Evolutionary conservation across 768 basidiomycete species (phyloP), one percentile per base, ranked within the genome.

Genomic region (Imleria badia): DNA sequence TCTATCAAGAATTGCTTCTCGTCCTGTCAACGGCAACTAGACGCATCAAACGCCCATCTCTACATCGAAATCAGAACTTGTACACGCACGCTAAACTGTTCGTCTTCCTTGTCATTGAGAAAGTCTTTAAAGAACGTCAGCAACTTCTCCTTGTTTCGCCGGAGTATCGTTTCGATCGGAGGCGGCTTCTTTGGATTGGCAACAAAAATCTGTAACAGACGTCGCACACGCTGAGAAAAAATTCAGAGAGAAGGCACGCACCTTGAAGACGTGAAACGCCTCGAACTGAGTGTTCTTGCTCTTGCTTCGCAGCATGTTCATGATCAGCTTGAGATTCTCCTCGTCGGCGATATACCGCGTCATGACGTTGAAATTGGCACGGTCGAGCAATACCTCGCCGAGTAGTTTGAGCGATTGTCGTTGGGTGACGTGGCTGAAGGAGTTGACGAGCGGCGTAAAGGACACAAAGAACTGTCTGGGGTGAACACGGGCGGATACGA

Each of bases 231-330:
- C 15, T 20, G 10, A 26, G 6, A 26, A 15, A 31, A 5, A 13
- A 13, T 14, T 10, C 3, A 29, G 10, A 38, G 6, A 31, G 9
- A 23, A 31, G 19, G 15, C 22, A 65, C 81, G 19, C 50, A 94
- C 96, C 84, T 98, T 99, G 83, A 99, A 99, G 36, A 99, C 97
- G 66, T 99, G 97, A 75, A 99, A 99, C 3, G 97, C 96, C 70
- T 99, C 97, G 53, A 98, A 99, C 71, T 99, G 97, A 43, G 98
- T 98, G 72, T 99, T 99, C 80, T 94, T 92, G 81, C 95, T 98
- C 82, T 95, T 97, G 71, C 98, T 94, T 58, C 95, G 83, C 52
- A 99, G 78, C 52, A 98, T 81, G 72, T 98, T 98, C 97, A 99
- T 99, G 92, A 99, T 97, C 88, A 96, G 92, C 86, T 98, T 98